Evolutionary conservation across 495 filamentous ascomycete genomes (phyloP).

Genomic region (Penicillium desertorum): DNA sequence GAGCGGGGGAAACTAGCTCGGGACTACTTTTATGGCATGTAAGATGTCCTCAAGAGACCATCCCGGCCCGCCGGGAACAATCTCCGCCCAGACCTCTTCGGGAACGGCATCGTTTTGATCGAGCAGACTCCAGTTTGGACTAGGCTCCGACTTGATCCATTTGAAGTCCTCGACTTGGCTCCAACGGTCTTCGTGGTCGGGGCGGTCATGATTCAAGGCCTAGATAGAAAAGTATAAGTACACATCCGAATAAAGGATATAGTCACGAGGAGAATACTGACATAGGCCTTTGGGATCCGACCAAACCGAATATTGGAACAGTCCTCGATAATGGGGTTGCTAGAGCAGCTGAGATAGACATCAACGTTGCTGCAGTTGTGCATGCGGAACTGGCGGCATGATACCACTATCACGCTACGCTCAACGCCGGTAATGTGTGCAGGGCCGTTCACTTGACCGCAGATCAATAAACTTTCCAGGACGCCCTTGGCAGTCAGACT

Average conservation of each 20-base stretch:
- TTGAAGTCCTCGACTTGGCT: constrained; percentile 95
- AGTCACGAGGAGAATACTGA: constrained; percentile 41
- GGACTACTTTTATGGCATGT: constrained; percentile 53
- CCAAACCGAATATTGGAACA: constrained; percentile 78
- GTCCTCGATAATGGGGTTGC: constrained; percentile 91
- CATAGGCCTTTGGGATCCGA: constrained; percentile 65
- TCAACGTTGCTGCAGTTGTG: constrained; percentile 78
- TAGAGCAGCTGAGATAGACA: constrained; percentile 77
- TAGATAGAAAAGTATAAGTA: constrained; percentile 14
- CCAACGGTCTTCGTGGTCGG: constrained; percentile 64
- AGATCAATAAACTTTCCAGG: constrained; percentile 65
- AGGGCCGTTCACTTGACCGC: constrained; percentile 74
- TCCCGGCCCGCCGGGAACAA: constrained; percentile 62
- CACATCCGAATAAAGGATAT: not conserved
- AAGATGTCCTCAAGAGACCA: constrained; percentile 68
- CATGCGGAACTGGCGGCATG: constrained; percentile 83
- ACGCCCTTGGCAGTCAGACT: constrained; percentile 72
- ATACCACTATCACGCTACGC: constrained; percentile 71
- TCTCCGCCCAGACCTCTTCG: constrained; percentile 67
- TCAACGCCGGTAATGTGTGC: constrained; percentile 76
- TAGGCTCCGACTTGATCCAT: constrained; percentile 84
- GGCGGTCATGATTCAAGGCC: constrained; percentile 41
- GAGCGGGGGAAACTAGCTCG: constrained; percentile 16
- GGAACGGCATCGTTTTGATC: constrained; percentile 57
- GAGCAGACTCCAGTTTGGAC: constrained; percentile 84